phyloP scores from a whole-genome alignment of 2,329 filamentous ascomycete genomes.

The Coniella lustricola region DNA sequence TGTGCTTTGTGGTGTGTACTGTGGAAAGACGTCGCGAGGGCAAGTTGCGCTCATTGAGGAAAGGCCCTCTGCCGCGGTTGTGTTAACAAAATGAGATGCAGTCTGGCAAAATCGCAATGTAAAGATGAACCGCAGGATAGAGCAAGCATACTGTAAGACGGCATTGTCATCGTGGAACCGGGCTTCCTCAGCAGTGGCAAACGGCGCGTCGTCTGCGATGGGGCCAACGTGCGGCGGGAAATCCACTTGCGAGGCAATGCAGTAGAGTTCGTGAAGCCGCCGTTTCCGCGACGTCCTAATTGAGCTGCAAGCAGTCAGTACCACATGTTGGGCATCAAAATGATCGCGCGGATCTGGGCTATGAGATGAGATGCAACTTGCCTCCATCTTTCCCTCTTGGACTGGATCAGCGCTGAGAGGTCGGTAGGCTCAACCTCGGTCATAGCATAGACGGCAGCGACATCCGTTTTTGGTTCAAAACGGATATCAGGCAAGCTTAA shows the following conservation, averaged over 20 bases:
- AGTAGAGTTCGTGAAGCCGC: conserved; percentile 82
- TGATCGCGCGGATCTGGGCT: conserved; percentile 44
- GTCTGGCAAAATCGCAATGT: conserved; percentile 18
- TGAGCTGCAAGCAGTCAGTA: conserved; percentile 49
- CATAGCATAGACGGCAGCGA: conserved; percentile 62
- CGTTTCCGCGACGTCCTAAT: conserved; percentile 81
- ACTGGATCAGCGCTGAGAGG: conserved; percentile 59
- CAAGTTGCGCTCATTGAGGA: conserved; percentile 16
- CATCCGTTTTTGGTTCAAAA: conserved; percentile 62
- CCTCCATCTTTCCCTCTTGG: conserved; percentile 56
- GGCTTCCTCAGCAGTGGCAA: conserved; percentile 43
- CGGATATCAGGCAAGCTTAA: conserved; percentile 40
- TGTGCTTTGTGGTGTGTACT: conserved; percentile 4
- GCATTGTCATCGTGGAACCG: conserved; percentile 51
- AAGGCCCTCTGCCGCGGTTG: conserved; percentile 14
- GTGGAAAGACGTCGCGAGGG: conserved; percentile 16
- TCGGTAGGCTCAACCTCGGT: conserved; percentile 62
- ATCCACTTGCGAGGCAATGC: conserved; percentile 64
- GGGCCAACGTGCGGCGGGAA: conserved; percentile 53
- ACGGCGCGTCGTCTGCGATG: conserved; percentile 49
- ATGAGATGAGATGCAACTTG: conserved; percentile 38
- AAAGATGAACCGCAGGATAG: conserved; percentile 16
- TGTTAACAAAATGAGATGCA: conserved; percentile 19
- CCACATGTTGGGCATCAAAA: conserved; percentile 35
- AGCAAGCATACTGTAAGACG: conserved; percentile 49